Evolutionary conservation across 805 yeast species (phyloP), one percentile per base, ranked within the genome.

Genomic region (Schwanniomyces occidentalis): DNA sequence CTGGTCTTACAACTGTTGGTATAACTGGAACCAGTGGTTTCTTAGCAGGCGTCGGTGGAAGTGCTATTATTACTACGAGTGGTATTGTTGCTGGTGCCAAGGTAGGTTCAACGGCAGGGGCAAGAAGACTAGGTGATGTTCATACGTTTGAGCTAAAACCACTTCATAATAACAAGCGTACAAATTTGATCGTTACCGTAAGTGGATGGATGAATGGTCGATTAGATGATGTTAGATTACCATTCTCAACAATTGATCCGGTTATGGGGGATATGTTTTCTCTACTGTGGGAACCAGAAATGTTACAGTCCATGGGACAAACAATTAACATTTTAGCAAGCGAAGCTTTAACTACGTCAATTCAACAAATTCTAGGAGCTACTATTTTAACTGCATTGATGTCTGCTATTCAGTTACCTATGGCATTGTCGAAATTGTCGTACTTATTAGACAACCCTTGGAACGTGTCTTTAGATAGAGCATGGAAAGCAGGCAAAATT

Each of bases 161-260:
- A 0, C 65, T 93, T 46, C 96, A 88, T 58, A 90, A 91, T 56
- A 89, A 86, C 57, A 85, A 85, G 54, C 71, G 99, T 32, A 82
- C 95, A 3, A 91, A 88, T 53, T 66, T 90, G 46, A 84, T 91
- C 35, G 63, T 93, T 13, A 90, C 97, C 2, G 89, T 95, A 0
- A 80, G 95, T 34, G 99, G 99, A 1, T 93, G 99, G 99, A 89
- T 93, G 91, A 83, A 82, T 35, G 95, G 96, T 57, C 83, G 81
- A 40, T 78, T 81, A 49, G 99, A 93, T 78, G 99, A 93, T 73
- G 91, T 93, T 14, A 73, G 99, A 54, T 73, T 93, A 43, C 99
- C 99, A 2, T 93, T 90, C 54, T 85, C 96, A 1, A 93, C 99
- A 0, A 85, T 93, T 6, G 99, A 95, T 54, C 99, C 99, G 0